Evolutionary conservation across 139 green algal species (phyloP).

Genomic region (Nannochloris sp.): DNA sequence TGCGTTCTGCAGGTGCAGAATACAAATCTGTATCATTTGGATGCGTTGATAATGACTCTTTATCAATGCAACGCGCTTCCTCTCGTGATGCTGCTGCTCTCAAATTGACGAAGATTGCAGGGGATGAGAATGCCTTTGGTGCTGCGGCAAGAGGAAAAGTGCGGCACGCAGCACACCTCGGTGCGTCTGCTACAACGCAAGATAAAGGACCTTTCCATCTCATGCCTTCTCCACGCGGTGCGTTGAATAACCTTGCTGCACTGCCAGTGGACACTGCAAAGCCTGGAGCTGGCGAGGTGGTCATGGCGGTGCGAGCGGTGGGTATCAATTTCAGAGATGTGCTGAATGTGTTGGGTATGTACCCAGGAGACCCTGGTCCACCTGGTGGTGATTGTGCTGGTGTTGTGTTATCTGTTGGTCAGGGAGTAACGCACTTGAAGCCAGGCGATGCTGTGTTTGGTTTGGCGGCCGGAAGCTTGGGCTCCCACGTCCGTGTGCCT

Average conservation of each 20-base stretch:
- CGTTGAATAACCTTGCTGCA: slow-evolving; percentile 23
- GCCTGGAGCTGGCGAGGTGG: slow-evolving; percentile 13
- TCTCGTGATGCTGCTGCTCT: too few relatives aligned
- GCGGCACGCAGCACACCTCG: background rate
- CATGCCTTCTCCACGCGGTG: slow-evolving; percentile 31
- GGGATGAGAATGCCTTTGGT: slow-evolving; percentile 1
- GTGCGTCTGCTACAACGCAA: slow-evolving; percentile 2
- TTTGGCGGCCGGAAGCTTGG: slow-evolving; percentile 64
- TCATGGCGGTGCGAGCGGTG: slow-evolving; percentile 61
- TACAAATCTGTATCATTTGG: too few relatives aligned
- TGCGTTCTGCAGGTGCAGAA: too few relatives aligned
- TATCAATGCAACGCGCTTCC: too few relatives aligned
- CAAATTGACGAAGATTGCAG: too few relatives aligned
- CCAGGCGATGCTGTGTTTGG: slow-evolving; percentile 70
- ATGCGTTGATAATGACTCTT: too few relatives aligned
- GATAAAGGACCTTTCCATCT: slow-evolving; percentile 20
- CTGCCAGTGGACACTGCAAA: slow-evolving; percentile 6
- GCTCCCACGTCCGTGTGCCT: slow-evolving; percentile 37
- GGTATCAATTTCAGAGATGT: slow-evolving; percentile 79
- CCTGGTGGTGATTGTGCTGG: slow-evolving; percentile 74
- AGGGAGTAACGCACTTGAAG: background rate
- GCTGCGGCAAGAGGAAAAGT: background rate
- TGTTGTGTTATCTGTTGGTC: slow-evolving; percentile 51
- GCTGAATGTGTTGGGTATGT: slow-evolving; percentile 75
- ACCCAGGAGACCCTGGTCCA: slow-evolving; percentile 75